Conservation (phyloP, 148 eudicot species). For the Cornus suecica region DNA sequence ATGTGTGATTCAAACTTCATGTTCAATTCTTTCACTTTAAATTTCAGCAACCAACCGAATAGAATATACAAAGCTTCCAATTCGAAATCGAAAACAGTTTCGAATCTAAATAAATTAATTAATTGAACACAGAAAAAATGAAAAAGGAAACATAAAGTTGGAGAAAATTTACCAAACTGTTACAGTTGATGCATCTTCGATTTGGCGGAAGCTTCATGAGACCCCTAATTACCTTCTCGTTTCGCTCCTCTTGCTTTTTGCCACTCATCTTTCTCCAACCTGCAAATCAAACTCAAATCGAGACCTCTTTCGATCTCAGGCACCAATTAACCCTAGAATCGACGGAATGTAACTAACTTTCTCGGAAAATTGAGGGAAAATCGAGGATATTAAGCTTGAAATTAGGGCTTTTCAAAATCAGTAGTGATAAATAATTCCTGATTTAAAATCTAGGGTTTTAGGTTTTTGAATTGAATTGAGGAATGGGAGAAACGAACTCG, state of each 20-base stretch:
- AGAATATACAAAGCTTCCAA: not conserved
- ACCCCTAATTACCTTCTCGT: conserved; percentile 90
- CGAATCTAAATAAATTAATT: not conserved
- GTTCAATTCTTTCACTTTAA: not conserved
- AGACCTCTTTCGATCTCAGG: not conserved
- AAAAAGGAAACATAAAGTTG: not conserved
- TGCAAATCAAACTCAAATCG: not conserved
- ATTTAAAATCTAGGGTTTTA: conserved; percentile 14
- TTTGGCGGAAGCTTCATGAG: conserved; percentile 94
- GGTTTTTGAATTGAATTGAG: conserved; percentile 2
- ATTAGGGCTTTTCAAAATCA: not conserved
- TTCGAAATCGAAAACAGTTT: not conserved
- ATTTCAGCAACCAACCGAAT: not conserved
- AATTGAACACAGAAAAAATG: conserved; percentile 6
- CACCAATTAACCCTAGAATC: conserved; percentile 5
- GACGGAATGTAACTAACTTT: not conserved
- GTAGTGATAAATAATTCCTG: not conserved
- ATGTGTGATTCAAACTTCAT: not conserved
- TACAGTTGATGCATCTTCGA: conserved; percentile 91
- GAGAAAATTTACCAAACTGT: conserved; percentile 53
- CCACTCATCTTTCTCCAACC: conserved; percentile 32
- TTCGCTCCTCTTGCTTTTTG: conserved; percentile 71
- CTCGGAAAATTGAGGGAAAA: not conserved
- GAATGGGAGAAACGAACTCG: not conserved
- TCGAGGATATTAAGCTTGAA: not conserved